These are phyloP conservation scores for Francoa sonchifolia DNA, from an alignment of 441 rosid genomes.

Conservation along the genomic window DNA sequence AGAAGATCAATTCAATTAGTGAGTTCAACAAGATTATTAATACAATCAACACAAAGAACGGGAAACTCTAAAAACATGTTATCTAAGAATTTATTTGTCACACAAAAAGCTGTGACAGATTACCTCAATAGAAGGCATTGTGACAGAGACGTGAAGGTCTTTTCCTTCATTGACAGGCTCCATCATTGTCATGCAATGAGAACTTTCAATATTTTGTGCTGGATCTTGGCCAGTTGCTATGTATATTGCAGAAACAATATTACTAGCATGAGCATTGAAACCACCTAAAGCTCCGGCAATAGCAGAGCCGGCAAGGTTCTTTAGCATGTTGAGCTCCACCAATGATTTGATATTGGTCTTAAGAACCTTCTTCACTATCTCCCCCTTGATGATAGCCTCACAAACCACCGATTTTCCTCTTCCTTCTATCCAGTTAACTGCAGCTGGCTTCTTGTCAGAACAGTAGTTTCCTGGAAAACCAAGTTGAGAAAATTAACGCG, in stretches of 20 bases:
- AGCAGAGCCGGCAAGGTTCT: constrained; percentile 50
- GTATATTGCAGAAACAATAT: constrained; percentile 33
- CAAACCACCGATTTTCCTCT: constrained; percentile 52
- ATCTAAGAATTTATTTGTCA: too few relatives aligned
- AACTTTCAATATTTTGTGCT: constrained; percentile 49
- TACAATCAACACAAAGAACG: too few relatives aligned
- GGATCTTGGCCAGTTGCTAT: constrained; percentile 57
- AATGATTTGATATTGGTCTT: constrained; percentile 37
- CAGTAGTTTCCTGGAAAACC: constrained; percentile 36
- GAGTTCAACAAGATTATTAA: too few relatives aligned
- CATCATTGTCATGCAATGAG: constrained; percentile 49
- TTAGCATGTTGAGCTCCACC: constrained; percentile 49
- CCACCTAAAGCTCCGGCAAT: constrained; percentile 59
- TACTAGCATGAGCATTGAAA: constrained; percentile 52
- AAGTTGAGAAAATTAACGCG: background rate
- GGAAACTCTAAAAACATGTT: too few relatives aligned
- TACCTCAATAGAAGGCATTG: constrained; percentile 56
- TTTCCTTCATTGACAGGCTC: constrained; percentile 28
- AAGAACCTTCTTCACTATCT: constrained; percentile 35
- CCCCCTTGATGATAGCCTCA: constrained; percentile 36
- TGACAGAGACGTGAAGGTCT: constrained; percentile 45
- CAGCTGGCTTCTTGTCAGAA: constrained; percentile 42
- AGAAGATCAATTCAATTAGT: too few relatives aligned
- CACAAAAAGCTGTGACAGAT: constrained; percentile 1
- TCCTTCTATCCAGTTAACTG: constrained; percentile 51